Evolutionary conservation across 352 stramenopile species (phyloP).

Genomic region (Pythium angustatum): DNA sequence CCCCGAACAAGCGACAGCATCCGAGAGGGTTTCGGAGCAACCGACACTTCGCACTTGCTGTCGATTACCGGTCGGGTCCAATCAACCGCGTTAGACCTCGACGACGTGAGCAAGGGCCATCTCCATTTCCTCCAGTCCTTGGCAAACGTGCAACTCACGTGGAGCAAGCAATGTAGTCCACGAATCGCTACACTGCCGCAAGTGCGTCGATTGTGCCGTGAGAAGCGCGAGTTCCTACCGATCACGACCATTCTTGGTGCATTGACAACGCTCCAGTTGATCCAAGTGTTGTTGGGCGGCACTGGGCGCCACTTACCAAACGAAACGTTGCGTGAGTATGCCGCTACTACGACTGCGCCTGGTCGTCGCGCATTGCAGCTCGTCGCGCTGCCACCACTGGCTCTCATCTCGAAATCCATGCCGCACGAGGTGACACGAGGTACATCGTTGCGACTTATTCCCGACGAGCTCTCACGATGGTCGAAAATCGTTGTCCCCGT

Average conservation of each 20-base stretch:
- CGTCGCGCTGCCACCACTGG: not conserved
- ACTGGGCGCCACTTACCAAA: not conserved
- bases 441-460: constrained; percentile 29
- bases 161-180: not conserved
- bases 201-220: constrained; percentile 22
- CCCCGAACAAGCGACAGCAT: constrained; percentile 7
- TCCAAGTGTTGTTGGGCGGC: constrained; percentile 14
- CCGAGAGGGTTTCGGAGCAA: not conserved
- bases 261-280: constrained; percentile 32
- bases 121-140: constrained; percentile 38
- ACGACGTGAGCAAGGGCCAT: constrained; percentile 23
- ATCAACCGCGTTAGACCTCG: constrained; percentile 16
- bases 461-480: constrained; percentile 39
- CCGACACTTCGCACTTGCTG: constrained; percentile 15
- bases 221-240: constrained; percentile 18
- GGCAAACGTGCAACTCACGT: constrained; percentile 32
- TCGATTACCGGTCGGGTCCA: constrained; percentile 16
- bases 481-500: constrained; percentile 35
- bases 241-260: constrained; percentile 34
- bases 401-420: constrained; percentile 27
- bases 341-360: not conserved
- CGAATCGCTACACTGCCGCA: constrained; percentile 27
- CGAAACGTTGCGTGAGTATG: constrained; percentile 4
- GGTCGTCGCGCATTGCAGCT: not conserved
- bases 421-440: constrained; percentile 35